phyloP scores from a whole-genome alignment of 305 asterid species.

The Fraxinus baroniana region DNA sequence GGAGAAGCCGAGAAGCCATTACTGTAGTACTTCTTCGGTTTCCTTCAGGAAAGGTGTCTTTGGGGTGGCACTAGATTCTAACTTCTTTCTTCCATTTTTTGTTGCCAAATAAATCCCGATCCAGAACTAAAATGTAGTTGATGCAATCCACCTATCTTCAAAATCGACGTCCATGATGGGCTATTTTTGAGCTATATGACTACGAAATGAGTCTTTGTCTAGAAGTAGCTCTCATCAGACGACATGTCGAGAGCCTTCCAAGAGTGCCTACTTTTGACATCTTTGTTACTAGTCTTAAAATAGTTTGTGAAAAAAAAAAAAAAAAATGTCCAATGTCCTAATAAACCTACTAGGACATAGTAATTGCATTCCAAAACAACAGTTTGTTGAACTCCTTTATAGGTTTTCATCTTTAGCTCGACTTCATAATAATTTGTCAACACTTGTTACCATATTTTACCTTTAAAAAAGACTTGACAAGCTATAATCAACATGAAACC shows the following conservation, averaged over 20 bases:
- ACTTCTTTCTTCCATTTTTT: background rate
- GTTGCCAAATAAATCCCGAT: background rate
- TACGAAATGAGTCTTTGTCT: background rate
- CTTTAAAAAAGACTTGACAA: background rate
- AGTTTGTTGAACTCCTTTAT: background rate
- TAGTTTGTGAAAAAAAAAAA: no score
- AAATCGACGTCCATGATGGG: background rate
- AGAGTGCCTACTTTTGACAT: background rate
- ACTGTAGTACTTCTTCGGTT: conserved; percentile 4
- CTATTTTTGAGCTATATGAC: background rate
- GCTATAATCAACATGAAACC: conserved; percentile 22
- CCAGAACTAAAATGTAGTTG: background rate
- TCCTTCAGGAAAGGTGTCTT: conserved; percentile 35
- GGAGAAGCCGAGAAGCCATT: conserved; percentile 31
- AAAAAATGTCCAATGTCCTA: background rate
- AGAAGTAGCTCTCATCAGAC: background rate
- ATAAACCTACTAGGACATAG: background rate
- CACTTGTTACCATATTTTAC: background rate
- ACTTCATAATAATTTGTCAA: background rate
- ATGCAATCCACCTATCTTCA: background rate
- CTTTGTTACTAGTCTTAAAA: no score
- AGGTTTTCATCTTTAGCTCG: background rate
- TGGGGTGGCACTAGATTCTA: background rate
- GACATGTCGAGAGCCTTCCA: background rate
- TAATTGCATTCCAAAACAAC: background rate